These are phyloP conservation scores for Cardiosporidium cionae DNA, from an alignment of 169 alveolate species.

Conservation along the genomic window DNA sequence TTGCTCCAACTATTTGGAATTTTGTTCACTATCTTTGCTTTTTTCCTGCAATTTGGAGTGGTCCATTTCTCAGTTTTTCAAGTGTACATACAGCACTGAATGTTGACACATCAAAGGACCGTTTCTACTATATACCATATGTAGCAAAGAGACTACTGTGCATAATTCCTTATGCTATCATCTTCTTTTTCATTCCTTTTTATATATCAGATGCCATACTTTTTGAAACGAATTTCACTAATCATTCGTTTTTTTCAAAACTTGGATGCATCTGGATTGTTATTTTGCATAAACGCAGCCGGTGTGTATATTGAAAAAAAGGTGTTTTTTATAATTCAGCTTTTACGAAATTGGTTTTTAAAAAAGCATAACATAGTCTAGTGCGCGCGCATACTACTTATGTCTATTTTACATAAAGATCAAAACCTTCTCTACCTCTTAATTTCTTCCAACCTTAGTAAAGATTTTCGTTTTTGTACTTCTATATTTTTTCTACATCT, in stretches of 20 bases:
- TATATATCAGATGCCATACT: not conserved
- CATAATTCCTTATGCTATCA: not conserved
- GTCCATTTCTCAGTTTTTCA: not conserved
- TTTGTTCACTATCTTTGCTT: not conserved
- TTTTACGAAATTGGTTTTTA: not conserved
- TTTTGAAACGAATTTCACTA: not conserved
- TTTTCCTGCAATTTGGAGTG: not conserved
- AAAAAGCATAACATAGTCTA: too few relatives aligned
- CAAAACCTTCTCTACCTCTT: too few relatives aligned
- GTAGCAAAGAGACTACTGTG: not conserved
- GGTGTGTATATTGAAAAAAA: not conserved
- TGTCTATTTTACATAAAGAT: too few relatives aligned
- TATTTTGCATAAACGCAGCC: not conserved
- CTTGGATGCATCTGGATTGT: not conserved
- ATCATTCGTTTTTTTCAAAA: not conserved
- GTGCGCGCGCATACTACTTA: too few relatives aligned
- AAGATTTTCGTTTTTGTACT: too few relatives aligned
- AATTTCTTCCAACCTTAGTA: too few relatives aligned
- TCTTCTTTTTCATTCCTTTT: not conserved
- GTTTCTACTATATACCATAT: not conserved
- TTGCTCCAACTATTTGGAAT: too few relatives aligned
- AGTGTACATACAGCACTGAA: not conserved
- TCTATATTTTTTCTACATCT: not conserved
- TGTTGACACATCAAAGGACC: not conserved
- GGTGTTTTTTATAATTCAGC: not conserved